Evolutionary conservation across 371 early-diverging fungal genomes (phyloP).

Genomic region (Mucor racemosus): DNA sequence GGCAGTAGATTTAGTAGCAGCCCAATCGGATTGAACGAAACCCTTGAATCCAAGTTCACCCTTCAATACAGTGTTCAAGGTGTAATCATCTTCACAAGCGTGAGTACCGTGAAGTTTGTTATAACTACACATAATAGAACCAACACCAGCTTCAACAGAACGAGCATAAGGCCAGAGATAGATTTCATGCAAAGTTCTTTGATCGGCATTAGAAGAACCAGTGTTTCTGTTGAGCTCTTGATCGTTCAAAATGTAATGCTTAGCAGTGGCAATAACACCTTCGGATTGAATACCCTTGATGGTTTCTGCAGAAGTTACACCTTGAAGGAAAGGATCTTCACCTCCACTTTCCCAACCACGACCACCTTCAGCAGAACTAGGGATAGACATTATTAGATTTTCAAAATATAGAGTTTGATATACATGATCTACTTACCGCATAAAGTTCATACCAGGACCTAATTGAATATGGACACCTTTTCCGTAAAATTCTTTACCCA

Average conservation of each 20-base stretch:
- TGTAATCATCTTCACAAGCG: slow-evolving; percentile 56
- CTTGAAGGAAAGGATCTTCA: slow-evolving; percentile 66
- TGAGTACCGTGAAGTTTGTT: slow-evolving; percentile 54
- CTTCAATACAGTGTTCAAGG: slow-evolving; percentile 52
- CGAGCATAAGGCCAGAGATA: slow-evolving; percentile 62
- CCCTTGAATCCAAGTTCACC: slow-evolving; percentile 55
- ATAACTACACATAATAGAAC: slow-evolving; percentile 63
- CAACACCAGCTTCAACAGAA: slow-evolving; percentile 59
- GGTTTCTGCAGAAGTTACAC: slow-evolving; percentile 36
- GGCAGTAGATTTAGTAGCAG: slow-evolving; percentile 34
- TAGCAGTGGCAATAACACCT: slow-evolving; percentile 59
- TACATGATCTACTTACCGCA: not conserved
- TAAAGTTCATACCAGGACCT: slow-evolving; percentile 57
- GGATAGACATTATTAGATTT: not conserved
- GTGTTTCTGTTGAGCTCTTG: slow-evolving; percentile 46
- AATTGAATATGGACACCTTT: slow-evolving; percentile 57
- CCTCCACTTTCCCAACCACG: slow-evolving; percentile 67
- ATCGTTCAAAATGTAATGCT: slow-evolving; percentile 57
- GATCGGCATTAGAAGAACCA: slow-evolving; percentile 46
- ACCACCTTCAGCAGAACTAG: slow-evolving; percentile 53
- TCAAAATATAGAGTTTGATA: not conserved
- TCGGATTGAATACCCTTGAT: slow-evolving; percentile 44
- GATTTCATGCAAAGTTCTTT: slow-evolving; percentile 60
- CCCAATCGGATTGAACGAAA: slow-evolving; percentile 49
- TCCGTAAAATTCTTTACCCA: slow-evolving; percentile 57